A percentile compares a stretch with the other conserved stretches of the same genome.
phyloP scores from a whole-genome alignment of 306 rosid species.

The Castanea mollissima region DNA sequence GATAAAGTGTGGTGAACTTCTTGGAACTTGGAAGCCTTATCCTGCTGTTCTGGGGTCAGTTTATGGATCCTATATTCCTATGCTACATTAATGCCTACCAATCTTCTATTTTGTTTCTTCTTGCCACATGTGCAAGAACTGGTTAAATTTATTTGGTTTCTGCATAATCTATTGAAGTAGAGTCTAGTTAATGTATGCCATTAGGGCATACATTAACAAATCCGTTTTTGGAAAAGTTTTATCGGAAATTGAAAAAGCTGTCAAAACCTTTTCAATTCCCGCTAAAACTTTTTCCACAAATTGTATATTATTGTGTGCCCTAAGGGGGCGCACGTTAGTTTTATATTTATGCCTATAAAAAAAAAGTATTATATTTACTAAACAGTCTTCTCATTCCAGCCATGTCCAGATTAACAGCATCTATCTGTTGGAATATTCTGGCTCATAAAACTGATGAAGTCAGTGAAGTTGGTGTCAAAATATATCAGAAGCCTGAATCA shows the following conservation, averaged over 20 bases:
- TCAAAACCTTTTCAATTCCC: no score
- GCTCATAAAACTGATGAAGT: constrained; percentile 90
- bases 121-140: background rate
- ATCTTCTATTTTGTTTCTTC: constrained; percentile 4
- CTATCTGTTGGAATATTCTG: constrained; percentile 94
- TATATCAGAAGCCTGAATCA: constrained; percentile 91
- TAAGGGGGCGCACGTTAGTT: no score
- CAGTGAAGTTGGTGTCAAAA: constrained; percentile 79
- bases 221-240: no score
- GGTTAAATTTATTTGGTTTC: background rate
- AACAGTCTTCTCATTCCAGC: constrained; percentile 55
- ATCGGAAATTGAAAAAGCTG: no score
- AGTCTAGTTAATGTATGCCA: no score
- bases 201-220: no score
- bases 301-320: no score
- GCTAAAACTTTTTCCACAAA: no score
- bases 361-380: background rate
- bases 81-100: constrained; percentile 8
- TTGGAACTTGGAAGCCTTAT: constrained; percentile 4
- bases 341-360: no score
- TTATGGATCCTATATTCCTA: constrained; percentile 9
- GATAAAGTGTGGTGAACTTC: background rate
- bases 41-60: constrained; percentile 14
- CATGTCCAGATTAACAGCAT: constrained; percentile 59
- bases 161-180: background rate